Conservation (phyloP, 78 protist genomes). For the Dictyostelium capitatum region DNA sequence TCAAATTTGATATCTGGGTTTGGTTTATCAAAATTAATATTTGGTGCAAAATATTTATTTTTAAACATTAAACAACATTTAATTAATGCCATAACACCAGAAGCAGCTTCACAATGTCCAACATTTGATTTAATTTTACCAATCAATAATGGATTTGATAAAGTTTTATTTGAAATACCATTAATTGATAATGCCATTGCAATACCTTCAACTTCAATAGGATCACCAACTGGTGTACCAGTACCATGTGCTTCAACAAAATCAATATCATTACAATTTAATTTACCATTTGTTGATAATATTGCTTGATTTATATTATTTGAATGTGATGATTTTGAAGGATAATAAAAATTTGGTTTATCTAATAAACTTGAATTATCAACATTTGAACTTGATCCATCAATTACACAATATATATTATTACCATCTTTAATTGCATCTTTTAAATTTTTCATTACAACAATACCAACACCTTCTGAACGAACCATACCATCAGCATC, state of each 20-base stretch:
- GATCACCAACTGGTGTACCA: constrained; percentile 82
- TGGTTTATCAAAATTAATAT: constrained; percentile 52
- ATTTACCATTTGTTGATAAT: not conserved
- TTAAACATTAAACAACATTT: constrained; percentile 61
- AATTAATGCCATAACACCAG: constrained; percentile 46
- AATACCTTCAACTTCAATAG: constrained; percentile 56
- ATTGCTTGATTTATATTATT: constrained; percentile 7
- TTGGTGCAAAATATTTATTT: constrained; percentile 35
- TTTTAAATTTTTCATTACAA: not conserved
- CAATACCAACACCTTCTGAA: constrained; percentile 25
- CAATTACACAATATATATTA: constrained; percentile 24
- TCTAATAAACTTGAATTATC: constrained; percentile 26
- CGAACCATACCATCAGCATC: constrained; percentile 44
- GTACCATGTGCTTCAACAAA: constrained; percentile 85
- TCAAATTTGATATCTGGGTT: constrained; percentile 68
- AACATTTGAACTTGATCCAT: constrained; percentile 11
- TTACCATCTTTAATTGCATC: constrained; percentile 46
- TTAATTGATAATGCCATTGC: constrained; percentile 53
- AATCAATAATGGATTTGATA: not conserved
- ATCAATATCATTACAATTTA: constrained; percentile 27
- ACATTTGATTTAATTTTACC: not conserved
- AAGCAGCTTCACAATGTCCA: constrained; percentile 80
- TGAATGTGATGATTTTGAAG: constrained; percentile 29
- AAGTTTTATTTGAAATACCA: not conserved
- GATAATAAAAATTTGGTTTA: constrained; percentile 3